Base-by-base conservation (phyloP, 2,329 filamentous ascomycete genomes). In the Teratosphaeria zuluensis region DNA sequence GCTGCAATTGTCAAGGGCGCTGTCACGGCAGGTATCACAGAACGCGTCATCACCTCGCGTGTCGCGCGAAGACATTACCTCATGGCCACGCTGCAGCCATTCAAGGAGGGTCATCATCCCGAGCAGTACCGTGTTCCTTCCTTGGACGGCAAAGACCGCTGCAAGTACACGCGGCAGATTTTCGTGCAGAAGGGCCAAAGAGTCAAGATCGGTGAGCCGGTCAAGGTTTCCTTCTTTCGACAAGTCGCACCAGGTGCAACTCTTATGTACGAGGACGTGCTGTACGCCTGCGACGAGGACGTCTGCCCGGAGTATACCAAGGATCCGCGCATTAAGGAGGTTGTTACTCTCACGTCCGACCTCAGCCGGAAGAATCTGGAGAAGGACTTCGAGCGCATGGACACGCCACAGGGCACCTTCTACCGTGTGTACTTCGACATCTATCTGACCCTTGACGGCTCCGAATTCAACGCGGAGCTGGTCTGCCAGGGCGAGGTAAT, bases 401-500 rank as follows among this genome's bases (percentile, higher is more conserved):
- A 97, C 73, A 97, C 94, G 1, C 92, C 94, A 5, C 92, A 99
- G 74, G 94, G 94, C 62, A 95, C 90, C 3, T 96, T 96, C 75
- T 96, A 96, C 80, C 86, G 90, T 63, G 81, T 84, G 53, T 83
- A 83, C 73, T 83, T 84, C 65, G 81, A 83, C 65, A 83, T 84
- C 59, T 95, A 95, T 75, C 84, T 99, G 64, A 97, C 94, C 0
- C 86, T 99, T 16, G 94, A 99, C 70, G 94, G 94, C 24, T 95
- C 90, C 56, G 94, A 99, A 74, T 97, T 99, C 80, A 97, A 94
- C 68, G 94, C 94, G 56, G 94, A 97, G 78, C 80, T 99, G 46
- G 92, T 97, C n/a, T 99, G 94, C 77, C 94, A 99, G 75, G 94
- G 94, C 70, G 94, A 97, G 75, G 91, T 99, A 65, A 99, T 97